phyloP scores from a whole-genome alignment of 352 stramenopile genomes.

The Pilasporangium apinafurcum region DNA sequence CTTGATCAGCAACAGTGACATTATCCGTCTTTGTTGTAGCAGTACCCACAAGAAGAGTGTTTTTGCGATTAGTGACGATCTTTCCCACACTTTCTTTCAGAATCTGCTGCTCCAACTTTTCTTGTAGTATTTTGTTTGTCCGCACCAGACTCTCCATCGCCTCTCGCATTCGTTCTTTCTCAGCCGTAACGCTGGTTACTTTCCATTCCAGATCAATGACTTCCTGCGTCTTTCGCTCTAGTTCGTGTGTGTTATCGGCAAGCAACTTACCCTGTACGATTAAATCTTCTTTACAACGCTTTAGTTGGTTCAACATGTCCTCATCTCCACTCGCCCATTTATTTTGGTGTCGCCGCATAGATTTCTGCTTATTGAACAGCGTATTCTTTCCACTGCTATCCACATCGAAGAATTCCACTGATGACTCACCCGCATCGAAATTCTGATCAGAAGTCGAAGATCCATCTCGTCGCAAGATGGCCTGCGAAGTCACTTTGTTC shows the following conservation, averaged over 20 bases:
- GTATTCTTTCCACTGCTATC: conserved; percentile 26
- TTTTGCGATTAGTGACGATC: conserved; percentile 15
- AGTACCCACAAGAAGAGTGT: conserved; percentile 2
- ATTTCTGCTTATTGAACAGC: conserved; percentile 39
- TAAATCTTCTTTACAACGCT: conserved; percentile 45
- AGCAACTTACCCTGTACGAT: conserved; percentile 42
- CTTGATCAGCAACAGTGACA: neutral
- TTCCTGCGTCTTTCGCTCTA: conserved; percentile 45
- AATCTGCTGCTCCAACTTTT: conserved; percentile 63
- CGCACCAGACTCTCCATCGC: conserved; percentile 42
- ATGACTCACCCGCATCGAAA: conserved; percentile 14
- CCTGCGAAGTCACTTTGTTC: conserved; percentile 59
- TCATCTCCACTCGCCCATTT: conserved; percentile 21
- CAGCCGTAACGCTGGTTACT: conserved; percentile 18
- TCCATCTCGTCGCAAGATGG: conserved; percentile 20
- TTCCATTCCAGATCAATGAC: conserved; percentile 28
- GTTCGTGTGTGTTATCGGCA: conserved; percentile 55
- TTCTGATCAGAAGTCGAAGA: conserved; percentile 9
- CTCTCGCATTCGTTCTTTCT: conserved; percentile 24
- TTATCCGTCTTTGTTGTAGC: too few relatives aligned
- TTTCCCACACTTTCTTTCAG: conserved; percentile 40
- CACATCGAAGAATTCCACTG: conserved; percentile 55
- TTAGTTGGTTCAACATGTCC: conserved; percentile 14
- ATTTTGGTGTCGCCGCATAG: conserved; percentile 25
- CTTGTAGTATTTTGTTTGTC: conserved; percentile 57